A percentile compares a stretch with the other conserved stretches of the same genome.
phyloP scores from a whole-genome alignment of 768 basidiomycete species.

The Trametes cubensis region DNA sequence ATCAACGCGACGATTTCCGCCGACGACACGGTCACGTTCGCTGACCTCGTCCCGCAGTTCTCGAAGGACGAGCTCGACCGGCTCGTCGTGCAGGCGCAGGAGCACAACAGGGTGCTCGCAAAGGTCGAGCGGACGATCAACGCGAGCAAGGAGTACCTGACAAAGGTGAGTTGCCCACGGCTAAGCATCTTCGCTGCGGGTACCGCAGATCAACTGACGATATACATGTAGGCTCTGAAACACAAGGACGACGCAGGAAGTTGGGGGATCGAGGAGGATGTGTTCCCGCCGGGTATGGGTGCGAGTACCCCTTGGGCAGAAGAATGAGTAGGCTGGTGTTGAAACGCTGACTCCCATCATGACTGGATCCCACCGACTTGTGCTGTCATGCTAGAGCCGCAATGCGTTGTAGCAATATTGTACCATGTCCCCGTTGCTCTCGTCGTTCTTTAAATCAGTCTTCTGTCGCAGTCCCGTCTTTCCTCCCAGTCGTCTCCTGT shows the following conservation, averaged over 20 bases:
- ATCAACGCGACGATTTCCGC: constrained; percentile 70
- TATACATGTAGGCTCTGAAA: constrained; percentile 28
- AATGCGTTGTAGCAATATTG: constrained; percentile 1
- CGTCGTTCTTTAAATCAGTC: background rate
- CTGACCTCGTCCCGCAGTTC: constrained; percentile 57
- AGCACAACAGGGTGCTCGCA: constrained; percentile 51
- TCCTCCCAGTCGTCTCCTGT: too few relatives aligned
- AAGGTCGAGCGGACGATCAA: constrained; percentile 59
- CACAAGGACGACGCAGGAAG: constrained; percentile 32
- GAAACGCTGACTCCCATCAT: background rate
- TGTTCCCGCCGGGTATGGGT: constrained; percentile 21
- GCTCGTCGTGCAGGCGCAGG: constrained; percentile 57
- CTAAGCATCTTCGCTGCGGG: background rate
- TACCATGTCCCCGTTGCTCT: background rate
- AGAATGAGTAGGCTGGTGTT: constrained; percentile 1
- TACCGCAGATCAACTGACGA: background rate
- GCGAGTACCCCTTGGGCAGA: constrained; percentile 22
- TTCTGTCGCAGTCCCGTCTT: too few relatives aligned
- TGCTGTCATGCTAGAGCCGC: constrained; percentile 3
- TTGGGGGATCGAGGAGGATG: constrained; percentile 30
- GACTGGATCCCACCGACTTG: background rate
- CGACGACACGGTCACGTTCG: constrained; percentile 74
- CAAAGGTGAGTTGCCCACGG: constrained; percentile 52
- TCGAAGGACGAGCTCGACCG: constrained; percentile 63
- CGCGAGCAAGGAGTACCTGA: constrained; percentile 70